Base-by-base conservation (phyloP, 2,329 filamentous ascomycete species). In the Pseudopithomyces maydicus region DNA sequence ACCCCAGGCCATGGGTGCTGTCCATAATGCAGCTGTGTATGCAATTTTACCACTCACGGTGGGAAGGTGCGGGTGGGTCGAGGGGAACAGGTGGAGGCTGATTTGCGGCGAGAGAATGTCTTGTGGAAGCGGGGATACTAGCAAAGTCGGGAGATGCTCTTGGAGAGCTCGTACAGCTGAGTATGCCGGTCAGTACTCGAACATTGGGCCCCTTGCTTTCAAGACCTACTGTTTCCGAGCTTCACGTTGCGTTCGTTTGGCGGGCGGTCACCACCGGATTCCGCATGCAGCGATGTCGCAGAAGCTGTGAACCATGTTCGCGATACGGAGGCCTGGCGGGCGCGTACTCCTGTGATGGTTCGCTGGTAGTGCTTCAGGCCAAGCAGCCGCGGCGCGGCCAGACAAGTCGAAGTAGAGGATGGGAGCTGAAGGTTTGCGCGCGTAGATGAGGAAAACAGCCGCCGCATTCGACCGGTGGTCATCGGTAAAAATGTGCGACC, bases 1-100 rank as follows among this genome's bases (percentile, higher is more conserved):
- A 69, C 96, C 96, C 95, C 95, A 99, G 29, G 93, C 94, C 50
- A 99, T 89, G 0, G 95, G 95, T 0, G 93, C 92, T 0, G 95
- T 97, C 93, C 93, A 98, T 36, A 99, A 82, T 2, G 95, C 95
- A 17, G 95, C 94, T 35, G 90, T 90, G 75, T 99, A 99, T 46
- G 92, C 90, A 35, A 97, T 90, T 45, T 90, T 87, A 51, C 95
- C 95, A 26, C 91, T 91, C 39, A 98, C 95, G n/a, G 88, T 90
- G 33, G 95, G 95, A 2, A 99, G 90, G 74, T 94, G 90, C 2
- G 90, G 91, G 69, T 96, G 91, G 0, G 91, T 95, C 4, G 86
- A 88, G 19, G 86, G 86, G 63, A 89, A 89, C 12, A 88, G 80
- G 65, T 88, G 85, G 19, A 89, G 81, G 23, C 80, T 83, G 51